These are phyloP conservation scores for Moricandia moricandioides DNA, from an alignment of 345 rosid genomes.

Conservation along the genomic window DNA sequence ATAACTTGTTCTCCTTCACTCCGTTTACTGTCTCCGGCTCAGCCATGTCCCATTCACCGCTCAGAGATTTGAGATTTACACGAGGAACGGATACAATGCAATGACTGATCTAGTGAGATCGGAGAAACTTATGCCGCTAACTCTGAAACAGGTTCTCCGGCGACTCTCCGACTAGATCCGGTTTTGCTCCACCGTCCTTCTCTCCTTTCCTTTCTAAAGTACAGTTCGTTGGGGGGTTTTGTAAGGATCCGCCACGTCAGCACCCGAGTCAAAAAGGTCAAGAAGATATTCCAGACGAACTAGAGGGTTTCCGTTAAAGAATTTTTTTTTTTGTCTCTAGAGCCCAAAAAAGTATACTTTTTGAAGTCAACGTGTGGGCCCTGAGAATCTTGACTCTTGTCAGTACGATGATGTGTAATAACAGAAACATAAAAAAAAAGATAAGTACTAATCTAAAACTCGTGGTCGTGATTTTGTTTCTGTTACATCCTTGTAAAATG, in stretches of 20 bases:
- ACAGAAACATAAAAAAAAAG: constrained; percentile 13
- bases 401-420: constrained; percentile 12
- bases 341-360: no score
- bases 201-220: not conserved
- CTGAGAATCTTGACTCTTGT: not conserved
- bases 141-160: constrained; percentile 3
- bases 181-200: constrained; percentile 24
- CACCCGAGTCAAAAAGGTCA: constrained; percentile 21
- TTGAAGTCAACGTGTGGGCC: constrained; percentile 3
- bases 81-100: not conserved
- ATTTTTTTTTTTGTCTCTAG: not conserved
- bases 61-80: constrained; percentile 8
- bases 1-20: constrained; percentile 52
- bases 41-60: constrained; percentile 46
- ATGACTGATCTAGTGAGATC: constrained; percentile 19
- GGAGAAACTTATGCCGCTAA: not conserved
- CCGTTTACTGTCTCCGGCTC: constrained; percentile 43
- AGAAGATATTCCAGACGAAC: not conserved
- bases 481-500: constrained; percentile 6
- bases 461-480: constrained; percentile 16
- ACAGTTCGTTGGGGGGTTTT: constrained; percentile 12
- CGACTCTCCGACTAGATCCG: constrained; percentile 23
- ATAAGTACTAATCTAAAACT: constrained; percentile 25
- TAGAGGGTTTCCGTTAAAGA: constrained; percentile 21
- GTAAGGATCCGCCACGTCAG: constrained; percentile 25